Conservation (phyloP, 768 basidiomycete species). For the Trametes meyenii region DNA sequence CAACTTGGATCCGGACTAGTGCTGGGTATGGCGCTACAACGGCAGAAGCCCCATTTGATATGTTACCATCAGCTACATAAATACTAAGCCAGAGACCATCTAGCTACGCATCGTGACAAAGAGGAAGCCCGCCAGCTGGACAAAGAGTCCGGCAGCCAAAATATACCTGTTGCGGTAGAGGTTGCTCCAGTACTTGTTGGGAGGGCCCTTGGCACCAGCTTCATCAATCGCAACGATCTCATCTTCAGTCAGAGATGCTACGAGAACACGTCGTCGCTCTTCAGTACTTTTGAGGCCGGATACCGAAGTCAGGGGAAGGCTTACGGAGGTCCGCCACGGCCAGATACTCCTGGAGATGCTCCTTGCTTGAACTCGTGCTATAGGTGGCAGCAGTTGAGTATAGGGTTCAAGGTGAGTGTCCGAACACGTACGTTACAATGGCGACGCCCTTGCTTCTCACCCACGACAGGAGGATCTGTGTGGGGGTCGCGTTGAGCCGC, state of each 20-base stretch:
- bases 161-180: slow-evolving; percentile 9
- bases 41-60: too few species aligned
- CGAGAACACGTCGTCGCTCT: too few species aligned
- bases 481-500: slow-evolving; percentile 55
- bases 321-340: slow-evolving; percentile 60
- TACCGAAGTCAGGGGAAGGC: slow-evolving; percentile 16
- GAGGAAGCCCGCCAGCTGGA: slow-evolving; percentile 2
- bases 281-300: slow-evolving; percentile 1
- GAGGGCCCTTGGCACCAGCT: slow-evolving; percentile 58
- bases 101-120: not conserved
- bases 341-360: slow-evolving; percentile 69
- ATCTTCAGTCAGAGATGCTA: slow-evolving; percentile 55
- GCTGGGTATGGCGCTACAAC: too few species aligned
- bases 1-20: too few species aligned
- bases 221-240: slow-evolving; percentile 67
- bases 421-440: slow-evolving; percentile 55
- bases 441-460: slow-evolving; percentile 65
- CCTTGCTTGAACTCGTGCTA: slow-evolving; percentile 63
- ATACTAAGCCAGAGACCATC: not conserved
- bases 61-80: too few species aligned
- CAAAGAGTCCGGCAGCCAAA: not conserved
- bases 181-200: slow-evolving; percentile 23
- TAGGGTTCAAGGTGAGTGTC: not conserved
- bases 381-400: not conserved
- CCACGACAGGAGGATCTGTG: slow-evolving; percentile 74